A percentile compares a stretch with the other conserved stretches of the same genome.
Conservation (phyloP, 345 rosid genomes). For the Syzygium jambos region DNA sequence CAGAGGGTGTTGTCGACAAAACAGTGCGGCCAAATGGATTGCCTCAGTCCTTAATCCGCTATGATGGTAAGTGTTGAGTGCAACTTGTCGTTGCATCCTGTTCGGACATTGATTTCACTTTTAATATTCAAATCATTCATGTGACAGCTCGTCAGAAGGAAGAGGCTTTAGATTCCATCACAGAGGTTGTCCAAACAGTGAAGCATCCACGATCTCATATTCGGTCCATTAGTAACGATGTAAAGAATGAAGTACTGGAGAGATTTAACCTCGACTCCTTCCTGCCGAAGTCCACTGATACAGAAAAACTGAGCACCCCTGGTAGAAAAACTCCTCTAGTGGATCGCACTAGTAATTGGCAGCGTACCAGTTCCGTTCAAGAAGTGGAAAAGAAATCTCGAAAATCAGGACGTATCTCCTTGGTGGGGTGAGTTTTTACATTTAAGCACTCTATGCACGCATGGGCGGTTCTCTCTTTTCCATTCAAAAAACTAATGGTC, state of each 20-base stretch:
- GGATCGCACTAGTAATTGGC: constrained; percentile 1
- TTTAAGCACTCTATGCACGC: background rate
- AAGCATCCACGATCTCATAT: constrained; percentile 47
- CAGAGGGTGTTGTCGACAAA: constrained; percentile 74
- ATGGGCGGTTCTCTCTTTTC: background rate
- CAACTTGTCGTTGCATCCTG: background rate
- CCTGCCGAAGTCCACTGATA: constrained; percentile 26
- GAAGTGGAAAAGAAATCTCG: constrained; percentile 37
- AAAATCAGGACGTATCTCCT: constrained; percentile 52
- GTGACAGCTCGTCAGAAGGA: constrained; percentile 78
- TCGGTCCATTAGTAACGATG: constrained; percentile 23
- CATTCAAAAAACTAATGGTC: background rate
- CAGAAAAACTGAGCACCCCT: constrained; percentile 19
- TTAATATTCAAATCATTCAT: background rate
- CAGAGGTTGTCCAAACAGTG: constrained; percentile 84
- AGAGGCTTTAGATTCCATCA: constrained; percentile 67
- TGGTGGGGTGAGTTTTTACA: constrained; percentile 39
- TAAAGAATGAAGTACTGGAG: constrained; percentile 15
- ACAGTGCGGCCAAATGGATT: constrained; percentile 85
- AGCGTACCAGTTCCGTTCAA: constrained; percentile 1
- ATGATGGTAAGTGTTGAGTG: constrained; percentile 51
- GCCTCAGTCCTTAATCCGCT: constrained; percentile 75
- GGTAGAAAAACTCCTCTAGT: constrained; percentile 24
- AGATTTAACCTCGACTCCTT: constrained; percentile 26
- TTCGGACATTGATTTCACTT: background rate